Conservation (phyloP, 257 asterid species). For the Petunia axillaris region DNA sequence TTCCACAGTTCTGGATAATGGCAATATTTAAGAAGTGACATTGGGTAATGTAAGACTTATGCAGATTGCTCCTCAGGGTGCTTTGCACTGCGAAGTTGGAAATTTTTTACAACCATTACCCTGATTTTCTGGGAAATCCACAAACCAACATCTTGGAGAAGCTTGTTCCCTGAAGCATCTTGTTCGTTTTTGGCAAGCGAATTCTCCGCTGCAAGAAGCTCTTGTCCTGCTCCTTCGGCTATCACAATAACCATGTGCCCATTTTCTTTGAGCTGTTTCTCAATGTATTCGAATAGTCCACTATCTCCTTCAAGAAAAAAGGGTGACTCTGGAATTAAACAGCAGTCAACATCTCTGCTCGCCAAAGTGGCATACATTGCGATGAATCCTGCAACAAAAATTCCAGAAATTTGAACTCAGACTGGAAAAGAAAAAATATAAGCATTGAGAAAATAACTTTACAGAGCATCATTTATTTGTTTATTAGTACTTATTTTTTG, state of each 20-base stretch:
- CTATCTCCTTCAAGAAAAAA: conserved; percentile 72
- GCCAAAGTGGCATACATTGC: conserved; percentile 83
- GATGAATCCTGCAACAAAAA: conserved; percentile 54
- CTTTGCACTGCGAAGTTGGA: background rate
- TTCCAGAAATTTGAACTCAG: conserved; percentile 1
- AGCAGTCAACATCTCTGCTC: conserved; percentile 79
- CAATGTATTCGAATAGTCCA: conserved; percentile 61
- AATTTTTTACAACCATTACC: conserved; percentile 38
- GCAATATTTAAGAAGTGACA: background rate
- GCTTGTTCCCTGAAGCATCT: conserved; percentile 79
- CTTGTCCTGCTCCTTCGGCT: conserved; percentile 83
- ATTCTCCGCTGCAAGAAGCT: conserved; percentile 48
- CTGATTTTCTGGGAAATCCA: conserved; percentile 72
- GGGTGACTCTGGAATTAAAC: conserved; percentile 75
- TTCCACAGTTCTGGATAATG: background rate
- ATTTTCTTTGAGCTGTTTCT: conserved; percentile 62
- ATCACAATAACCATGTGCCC: conserved; percentile 81
- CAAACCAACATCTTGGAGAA: conserved; percentile 66
- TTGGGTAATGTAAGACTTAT: background rate
- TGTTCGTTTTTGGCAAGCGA: conserved; percentile 44
- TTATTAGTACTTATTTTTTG: too few species aligned
- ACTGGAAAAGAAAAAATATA: background rate
- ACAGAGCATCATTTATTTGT: background rate
- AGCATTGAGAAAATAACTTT: background rate
- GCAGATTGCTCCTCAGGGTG: background rate